A percentile compares a stretch with the other conserved stretches of the same genome.
Evolutionary conservation across 1,139 yeast genomes (phyloP).

Genomic region (Pichia sp.): DNA sequence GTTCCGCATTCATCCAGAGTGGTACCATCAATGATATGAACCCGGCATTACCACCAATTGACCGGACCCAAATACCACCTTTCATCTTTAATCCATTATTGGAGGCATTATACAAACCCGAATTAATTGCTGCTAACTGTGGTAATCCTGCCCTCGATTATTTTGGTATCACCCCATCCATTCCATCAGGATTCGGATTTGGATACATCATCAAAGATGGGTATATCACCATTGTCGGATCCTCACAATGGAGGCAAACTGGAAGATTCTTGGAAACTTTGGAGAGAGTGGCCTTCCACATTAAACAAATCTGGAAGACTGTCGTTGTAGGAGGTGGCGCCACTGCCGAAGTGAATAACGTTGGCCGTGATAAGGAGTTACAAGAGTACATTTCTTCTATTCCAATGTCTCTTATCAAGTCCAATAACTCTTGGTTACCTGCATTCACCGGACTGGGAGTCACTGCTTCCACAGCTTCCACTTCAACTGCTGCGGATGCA

Average conservation of each 20-base stretch:
- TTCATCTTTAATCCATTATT: conserved; percentile 30
- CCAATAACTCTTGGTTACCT: conserved; percentile 22
- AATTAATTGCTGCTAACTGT: conserved; percentile 49
- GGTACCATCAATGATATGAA: conserved; percentile 39
- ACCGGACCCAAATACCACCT: conserved; percentile 29
- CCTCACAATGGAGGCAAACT: conserved; percentile 71
- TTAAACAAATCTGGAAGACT: conserved; percentile 40
- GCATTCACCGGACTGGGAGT: not conserved
- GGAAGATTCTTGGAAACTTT: conserved; percentile 59
- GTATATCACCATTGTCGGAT: conserved; percentile 51
- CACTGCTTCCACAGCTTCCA: not conserved
- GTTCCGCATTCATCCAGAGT: conserved; percentile 40
- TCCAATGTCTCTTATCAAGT: conserved; percentile 25
- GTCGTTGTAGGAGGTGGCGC: too few relatives aligned
- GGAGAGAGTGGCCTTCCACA: conserved; percentile 49
- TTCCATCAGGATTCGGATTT: conserved; percentile 68
- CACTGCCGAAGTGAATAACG: conserved; percentile 10
- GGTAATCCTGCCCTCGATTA: conserved; percentile 70
- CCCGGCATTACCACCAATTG: conserved; percentile 23
- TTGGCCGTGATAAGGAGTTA: conserved; percentile 20
- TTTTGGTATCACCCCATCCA: conserved; percentile 73
- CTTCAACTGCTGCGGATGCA: too few relatives aligned
- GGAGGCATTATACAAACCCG: conserved; percentile 31
- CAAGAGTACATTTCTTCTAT: conserved; percentile 22
- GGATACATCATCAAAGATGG: conserved; percentile 71